Conservation (phyloP, 495 filamentous ascomycete species). For the Xylona heveae region DNA sequence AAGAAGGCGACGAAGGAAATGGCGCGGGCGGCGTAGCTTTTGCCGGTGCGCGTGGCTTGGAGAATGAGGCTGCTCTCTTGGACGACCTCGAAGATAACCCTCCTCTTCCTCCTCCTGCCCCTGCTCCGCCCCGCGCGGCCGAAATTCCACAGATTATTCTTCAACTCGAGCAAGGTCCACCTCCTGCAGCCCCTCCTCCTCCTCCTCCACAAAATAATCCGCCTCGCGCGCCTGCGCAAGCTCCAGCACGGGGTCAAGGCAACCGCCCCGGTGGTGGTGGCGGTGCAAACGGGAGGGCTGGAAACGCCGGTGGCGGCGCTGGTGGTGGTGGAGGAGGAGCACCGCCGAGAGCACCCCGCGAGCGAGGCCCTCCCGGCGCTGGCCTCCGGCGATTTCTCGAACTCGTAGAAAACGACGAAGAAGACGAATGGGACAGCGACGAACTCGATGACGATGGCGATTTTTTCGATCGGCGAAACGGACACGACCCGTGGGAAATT, state of each 20-base stretch:
- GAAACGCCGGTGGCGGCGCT: background rate
- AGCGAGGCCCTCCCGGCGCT: conserved; percentile 15
- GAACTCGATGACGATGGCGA: conserved; percentile 26
- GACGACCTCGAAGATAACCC: background rate
- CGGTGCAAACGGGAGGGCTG: background rate
- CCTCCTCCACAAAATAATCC: background rate
- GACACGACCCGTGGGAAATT: too few relatives aligned
- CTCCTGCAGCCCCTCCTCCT: background rate
- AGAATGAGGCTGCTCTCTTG: conserved; percentile 4
- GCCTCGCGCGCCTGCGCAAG: background rate
- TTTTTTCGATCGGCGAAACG: conserved; percentile 6
- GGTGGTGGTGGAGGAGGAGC: background rate
- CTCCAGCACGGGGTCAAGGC: background rate
- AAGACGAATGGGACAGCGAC: conserved; percentile 45
- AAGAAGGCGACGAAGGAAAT: conserved; percentile 55
- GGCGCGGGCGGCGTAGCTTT: conserved; percentile 30
- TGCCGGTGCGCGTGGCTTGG: conserved; percentile 20
- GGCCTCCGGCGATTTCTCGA: conserved; percentile 32
- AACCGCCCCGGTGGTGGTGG: background rate
- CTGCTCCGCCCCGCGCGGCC: background rate
- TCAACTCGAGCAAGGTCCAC: background rate
- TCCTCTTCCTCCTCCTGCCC: background rate
- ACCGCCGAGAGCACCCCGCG: conserved; percentile 32
- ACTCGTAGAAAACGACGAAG: conserved; percentile 32
- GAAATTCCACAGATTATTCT: too few relatives aligned